Evolutionary conservation across 257 asterid genomes (phyloP).

Genomic region (Capsicum chinense): DNA sequence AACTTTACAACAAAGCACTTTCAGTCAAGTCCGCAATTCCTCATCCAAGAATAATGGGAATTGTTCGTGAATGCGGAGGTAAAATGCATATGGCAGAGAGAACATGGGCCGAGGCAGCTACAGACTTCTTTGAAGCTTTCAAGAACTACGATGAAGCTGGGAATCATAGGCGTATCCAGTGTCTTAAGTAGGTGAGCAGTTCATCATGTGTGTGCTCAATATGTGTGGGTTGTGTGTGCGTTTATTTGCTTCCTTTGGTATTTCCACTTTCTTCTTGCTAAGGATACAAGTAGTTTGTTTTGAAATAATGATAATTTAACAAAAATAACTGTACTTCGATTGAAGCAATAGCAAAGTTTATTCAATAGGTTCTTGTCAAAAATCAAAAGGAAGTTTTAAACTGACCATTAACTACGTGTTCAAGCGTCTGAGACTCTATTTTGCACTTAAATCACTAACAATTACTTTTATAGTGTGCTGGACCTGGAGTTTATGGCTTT

Average conservation of each 20-base stretch:
- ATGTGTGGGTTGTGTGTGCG: not conserved
- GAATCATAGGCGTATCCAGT: slow-evolving; percentile 92
- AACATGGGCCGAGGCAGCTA: slow-evolving; percentile 94
- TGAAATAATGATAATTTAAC: not conserved
- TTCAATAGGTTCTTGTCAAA: not conserved
- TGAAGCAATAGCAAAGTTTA: not conserved
- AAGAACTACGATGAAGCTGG: slow-evolving; percentile 99
- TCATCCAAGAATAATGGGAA: slow-evolving; percentile 98
- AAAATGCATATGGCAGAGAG: slow-evolving; percentile 99
- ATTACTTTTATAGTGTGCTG: not conserved
- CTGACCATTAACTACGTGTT: not conserved
- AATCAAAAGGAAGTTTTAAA: not conserved
- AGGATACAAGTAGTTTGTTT: not conserved
- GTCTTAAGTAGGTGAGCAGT: slow-evolving; percentile 72
- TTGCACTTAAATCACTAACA: not conserved
- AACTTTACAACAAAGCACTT: slow-evolving; percentile 81
- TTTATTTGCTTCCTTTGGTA: not conserved
- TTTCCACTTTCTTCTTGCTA: not conserved
- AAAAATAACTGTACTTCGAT: not conserved
- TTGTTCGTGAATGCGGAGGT: slow-evolving; percentile 98
- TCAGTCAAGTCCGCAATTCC: slow-evolving; percentile 96
- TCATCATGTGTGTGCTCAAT: not conserved
- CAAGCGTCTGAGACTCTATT: not conserved
- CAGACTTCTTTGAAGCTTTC: slow-evolving; percentile 98
- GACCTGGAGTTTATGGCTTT: slow-evolving; percentile 4